Conservation (phyloP, 2,329 filamentous ascomycete genomes). For the Cucurbitaria berberidis region DNA sequence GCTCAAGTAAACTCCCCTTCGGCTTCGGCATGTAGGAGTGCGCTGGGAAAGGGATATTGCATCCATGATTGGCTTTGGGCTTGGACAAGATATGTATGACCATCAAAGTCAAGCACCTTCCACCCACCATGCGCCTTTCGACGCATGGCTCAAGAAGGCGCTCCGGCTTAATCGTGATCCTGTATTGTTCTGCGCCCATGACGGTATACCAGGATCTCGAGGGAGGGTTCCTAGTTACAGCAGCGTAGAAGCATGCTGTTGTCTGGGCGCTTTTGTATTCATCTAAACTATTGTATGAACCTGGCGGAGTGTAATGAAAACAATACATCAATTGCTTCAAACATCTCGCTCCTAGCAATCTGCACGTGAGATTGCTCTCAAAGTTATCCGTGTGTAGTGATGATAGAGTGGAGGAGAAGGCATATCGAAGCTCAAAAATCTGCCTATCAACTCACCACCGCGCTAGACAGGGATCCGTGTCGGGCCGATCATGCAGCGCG, state of each 20-base stretch:
- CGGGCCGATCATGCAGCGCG: slow-evolving; percentile 14
- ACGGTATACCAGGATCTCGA: slow-evolving; percentile 84
- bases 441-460: slow-evolving; percentile 21
- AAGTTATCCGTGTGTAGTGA: neutral
- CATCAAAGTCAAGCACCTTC: slow-evolving; percentile 96
- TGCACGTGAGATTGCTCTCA: neutral
- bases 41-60: neutral
- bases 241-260: slow-evolving; percentile 56
- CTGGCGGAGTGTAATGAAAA: slow-evolving; percentile 11
- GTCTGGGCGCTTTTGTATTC: slow-evolving; percentile 54
- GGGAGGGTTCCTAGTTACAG: slow-evolving; percentile 65
- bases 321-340: slow-evolving; percentile 13
- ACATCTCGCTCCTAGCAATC: neutral
- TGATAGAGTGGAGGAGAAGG: neutral
- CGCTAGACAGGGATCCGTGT: slow-evolving; percentile 32
- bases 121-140: slow-evolving; percentile 84
- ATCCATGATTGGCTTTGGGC: neutral
- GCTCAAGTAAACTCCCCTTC: neutral
- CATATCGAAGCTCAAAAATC: slow-evolving; percentile 16
- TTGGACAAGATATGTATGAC: slow-evolving; percentile 66
- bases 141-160: slow-evolving; percentile 81
- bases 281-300: slow-evolving; percentile 1
- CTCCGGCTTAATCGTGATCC: slow-evolving; percentile 99
- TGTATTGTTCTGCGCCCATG: slow-evolving; percentile 72
- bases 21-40: neutral